Evolutionary conservation across 148 eudicot genomes (phyloP).

Genomic region (Rhododendron ovatum): DNA sequence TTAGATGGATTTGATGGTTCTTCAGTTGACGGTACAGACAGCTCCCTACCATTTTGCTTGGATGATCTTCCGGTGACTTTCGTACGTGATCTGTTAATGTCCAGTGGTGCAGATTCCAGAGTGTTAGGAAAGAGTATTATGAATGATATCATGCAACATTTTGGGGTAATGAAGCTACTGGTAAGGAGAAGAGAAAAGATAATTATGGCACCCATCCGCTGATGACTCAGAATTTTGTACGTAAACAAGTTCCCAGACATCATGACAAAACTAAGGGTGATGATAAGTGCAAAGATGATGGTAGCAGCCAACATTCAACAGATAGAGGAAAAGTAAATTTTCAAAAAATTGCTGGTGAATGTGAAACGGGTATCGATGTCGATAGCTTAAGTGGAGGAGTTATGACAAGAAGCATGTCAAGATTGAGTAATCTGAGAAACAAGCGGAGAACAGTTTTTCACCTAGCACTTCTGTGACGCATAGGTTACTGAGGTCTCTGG

Average conservation of each 20-base stretch:
- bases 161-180: slow-evolving; percentile 9
- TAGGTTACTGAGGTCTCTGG: background rate
- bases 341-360: background rate
- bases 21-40: slow-evolving; percentile 7
- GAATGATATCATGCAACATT: slow-evolving; percentile 9
- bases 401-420: slow-evolving; percentile 11
- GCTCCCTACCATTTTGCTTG: slow-evolving; percentile 3
- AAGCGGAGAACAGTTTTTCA: background rate
- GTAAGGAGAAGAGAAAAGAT: background rate
- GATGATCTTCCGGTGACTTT: slow-evolving; percentile 27
- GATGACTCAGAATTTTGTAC: background rate
- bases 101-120: slow-evolving; percentile 12
- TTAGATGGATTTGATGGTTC: background rate
- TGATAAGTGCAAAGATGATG: background rate
- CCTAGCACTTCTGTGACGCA: background rate
- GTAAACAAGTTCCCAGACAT: background rate
- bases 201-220: background rate
- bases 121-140: slow-evolving; percentile 11
- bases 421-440: background rate
- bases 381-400: background rate
- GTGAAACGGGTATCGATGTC: background rate
- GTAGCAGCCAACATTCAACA: background rate
- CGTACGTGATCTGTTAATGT: slow-evolving; percentile 23
- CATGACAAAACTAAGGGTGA: background rate
- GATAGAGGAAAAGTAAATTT: background rate